These are phyloP conservation scores for Penicillium roqueforti DNA, from an alignment of 495 filamentous ascomycete species.

Conservation along the genomic window DNA sequence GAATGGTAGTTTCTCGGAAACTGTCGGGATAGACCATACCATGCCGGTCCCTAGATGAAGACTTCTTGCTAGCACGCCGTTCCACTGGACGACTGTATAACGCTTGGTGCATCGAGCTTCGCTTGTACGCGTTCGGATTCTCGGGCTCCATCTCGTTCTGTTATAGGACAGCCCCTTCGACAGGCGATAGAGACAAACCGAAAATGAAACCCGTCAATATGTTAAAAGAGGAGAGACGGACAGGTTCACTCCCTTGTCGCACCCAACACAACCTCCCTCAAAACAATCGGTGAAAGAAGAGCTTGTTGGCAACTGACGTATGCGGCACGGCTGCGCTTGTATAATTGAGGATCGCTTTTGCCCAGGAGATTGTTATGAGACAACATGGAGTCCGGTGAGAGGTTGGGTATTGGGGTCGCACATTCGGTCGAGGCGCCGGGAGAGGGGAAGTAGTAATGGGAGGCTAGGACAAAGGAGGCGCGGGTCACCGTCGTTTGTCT, in stretches of 20 bases:
- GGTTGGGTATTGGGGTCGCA: constrained; percentile 25
- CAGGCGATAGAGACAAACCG: constrained; percentile 14
- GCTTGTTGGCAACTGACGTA: constrained; percentile 20
- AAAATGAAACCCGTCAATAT: constrained; percentile 28
- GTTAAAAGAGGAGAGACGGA: constrained; percentile 4
- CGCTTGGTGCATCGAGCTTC: constrained; percentile 43
- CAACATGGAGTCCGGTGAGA: constrained; percentile 43
- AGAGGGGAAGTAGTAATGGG: constrained; percentile 22
- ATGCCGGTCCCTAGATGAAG: constrained; percentile 50
- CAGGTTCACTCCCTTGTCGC: constrained; percentile 4
- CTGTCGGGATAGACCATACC: constrained; percentile 52
- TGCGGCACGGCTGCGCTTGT: constrained; percentile 34
- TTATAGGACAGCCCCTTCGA: constrained; percentile 8
- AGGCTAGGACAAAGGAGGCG: constrained; percentile 26
- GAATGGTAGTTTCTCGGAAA: constrained; percentile 46
- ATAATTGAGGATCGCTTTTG: constrained; percentile 36
- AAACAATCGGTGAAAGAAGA: constrained; percentile 12
- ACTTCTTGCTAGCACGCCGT: constrained; percentile 50
- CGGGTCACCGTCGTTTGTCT: constrained; percentile 30
- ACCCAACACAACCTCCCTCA: constrained; percentile 22
- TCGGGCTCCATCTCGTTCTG: constrained; percentile 43
- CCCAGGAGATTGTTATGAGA: constrained; percentile 37
- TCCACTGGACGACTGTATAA: constrained; percentile 44
- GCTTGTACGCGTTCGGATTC: constrained; percentile 40
- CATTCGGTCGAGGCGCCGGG: constrained; percentile 33